Evolutionary conservation across 1,284 basidiomycete genomes (phyloP).

Genomic region (Ganoderma meredithae): DNA sequence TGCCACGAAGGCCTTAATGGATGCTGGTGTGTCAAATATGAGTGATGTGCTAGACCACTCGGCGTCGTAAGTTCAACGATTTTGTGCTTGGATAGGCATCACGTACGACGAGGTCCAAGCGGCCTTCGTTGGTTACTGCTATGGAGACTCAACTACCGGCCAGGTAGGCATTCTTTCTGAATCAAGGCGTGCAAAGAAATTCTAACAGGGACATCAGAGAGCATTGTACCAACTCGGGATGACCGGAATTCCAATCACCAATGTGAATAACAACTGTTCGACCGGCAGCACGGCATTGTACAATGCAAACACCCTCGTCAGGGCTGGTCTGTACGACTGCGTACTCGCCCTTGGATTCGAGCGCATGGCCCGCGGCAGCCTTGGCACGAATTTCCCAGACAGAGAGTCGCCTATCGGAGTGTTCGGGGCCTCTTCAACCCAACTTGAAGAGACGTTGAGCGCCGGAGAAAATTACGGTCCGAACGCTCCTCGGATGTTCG

Average conservation of each 20-base stretch:
- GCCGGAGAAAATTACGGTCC: conserved; percentile 75
- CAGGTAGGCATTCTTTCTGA: conserved; percentile 56
- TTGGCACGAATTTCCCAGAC: conserved; percentile 77
- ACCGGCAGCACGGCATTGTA: conserved; percentile 81
- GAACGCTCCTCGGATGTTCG: conserved; percentile 77
- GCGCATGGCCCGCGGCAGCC: conserved; percentile 83
- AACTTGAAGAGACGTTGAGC: conserved; percentile 60
- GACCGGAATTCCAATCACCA: conserved; percentile 86
- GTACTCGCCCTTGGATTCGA: conserved; percentile 88
- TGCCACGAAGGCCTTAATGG: conserved; percentile 84
- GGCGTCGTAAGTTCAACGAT: neutral
- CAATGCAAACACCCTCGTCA: conserved; percentile 73
- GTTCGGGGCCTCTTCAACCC: conserved; percentile 51
- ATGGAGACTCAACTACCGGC: conserved; percentile 83
- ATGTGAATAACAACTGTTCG: conserved; percentile 88
- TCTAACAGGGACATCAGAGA: conserved; percentile 47
- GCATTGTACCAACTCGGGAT: conserved; percentile 88
- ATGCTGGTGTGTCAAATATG: conserved; percentile 63
- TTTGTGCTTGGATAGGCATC: conserved; percentile 54
- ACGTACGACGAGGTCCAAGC: conserved; percentile 82
- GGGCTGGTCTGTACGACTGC: conserved; percentile 77
- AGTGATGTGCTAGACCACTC: too few relatives aligned
- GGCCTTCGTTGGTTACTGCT: conserved; percentile 84
- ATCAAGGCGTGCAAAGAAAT: neutral
- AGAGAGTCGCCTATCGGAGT: conserved; percentile 65